A percentile compares a stretch with the other conserved stretches of the same genome.
These are phyloP conservation scores for Penicillium brasilianum DNA, from an alignment of 2,329 filamentous ascomycete species.

Conservation along the genomic window DNA sequence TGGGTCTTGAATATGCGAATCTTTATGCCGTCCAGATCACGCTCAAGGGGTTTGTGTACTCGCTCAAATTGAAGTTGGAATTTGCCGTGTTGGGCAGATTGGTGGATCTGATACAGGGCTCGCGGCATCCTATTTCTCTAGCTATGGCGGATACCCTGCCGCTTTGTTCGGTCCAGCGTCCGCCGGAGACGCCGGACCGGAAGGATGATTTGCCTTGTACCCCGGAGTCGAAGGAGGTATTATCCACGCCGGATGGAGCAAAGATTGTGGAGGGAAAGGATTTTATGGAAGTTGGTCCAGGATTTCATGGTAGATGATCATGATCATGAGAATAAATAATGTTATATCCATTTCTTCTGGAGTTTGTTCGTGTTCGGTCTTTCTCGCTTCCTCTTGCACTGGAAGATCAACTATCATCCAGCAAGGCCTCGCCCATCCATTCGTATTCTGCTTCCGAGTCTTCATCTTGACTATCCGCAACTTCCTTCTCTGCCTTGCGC, in stretches of 20 bases:
- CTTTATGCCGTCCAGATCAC: slow-evolving; percentile 49
- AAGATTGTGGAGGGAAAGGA: slow-evolving; percentile 18
- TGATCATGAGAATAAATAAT: not conserved
- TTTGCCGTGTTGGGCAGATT: slow-evolving; percentile 58
- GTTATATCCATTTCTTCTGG: not conserved
- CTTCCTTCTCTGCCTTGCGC: slow-evolving; percentile 49
- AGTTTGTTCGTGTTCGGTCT: not conserved
- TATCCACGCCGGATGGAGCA: slow-evolving; percentile 7
- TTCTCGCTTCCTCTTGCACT: not conserved
- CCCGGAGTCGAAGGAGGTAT: slow-evolving; percentile 14
- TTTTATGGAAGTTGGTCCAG: slow-evolving; percentile 17
- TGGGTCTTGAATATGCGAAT: slow-evolving; percentile 49
- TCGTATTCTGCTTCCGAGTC: slow-evolving; percentile 41
- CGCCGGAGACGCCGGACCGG: slow-evolving; percentile 17
- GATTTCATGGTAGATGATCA: not conserved
- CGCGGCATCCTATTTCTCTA: slow-evolving; percentile 28
- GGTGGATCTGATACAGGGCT: slow-evolving; percentile 45
- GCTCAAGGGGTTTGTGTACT: slow-evolving; percentile 48
- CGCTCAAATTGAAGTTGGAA: slow-evolving; percentile 58
- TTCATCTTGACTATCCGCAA: slow-evolving; percentile 53
- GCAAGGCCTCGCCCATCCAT: slow-evolving; percentile 31
- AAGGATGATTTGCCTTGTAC: slow-evolving; percentile 12
- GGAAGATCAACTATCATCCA: slow-evolving; percentile 1
- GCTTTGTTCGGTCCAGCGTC: slow-evolving; percentile 26
- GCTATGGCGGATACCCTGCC: slow-evolving; percentile 33